A percentile compares a stretch with the other conserved stretches of the same genome.
phyloP scores from a whole-genome alignment of 371 early-diverging fungal genomes.

The Mortierella sp. region DNA sequence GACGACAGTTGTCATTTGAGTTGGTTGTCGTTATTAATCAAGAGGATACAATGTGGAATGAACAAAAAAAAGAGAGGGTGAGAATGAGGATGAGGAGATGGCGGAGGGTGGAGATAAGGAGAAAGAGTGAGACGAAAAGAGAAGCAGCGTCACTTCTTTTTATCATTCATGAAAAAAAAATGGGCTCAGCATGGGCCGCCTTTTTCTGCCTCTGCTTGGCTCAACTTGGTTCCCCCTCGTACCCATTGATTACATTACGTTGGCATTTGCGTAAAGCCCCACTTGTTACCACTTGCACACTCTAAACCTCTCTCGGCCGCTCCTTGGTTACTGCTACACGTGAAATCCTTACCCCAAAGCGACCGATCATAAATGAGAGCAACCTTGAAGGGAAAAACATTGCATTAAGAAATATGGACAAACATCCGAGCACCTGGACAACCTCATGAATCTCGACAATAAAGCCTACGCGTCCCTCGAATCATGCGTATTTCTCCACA shows the following conservation, averaged over 20 bases:
- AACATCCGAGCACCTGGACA: too few relatives aligned
- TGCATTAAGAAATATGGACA: neutral
- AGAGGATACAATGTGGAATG: neutral
- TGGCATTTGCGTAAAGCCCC: neutral
- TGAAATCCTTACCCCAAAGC: neutral
- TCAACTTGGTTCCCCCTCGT: neutral
- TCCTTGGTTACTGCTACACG: neutral
- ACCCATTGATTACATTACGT: neutral
- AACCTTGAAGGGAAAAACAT: neutral
- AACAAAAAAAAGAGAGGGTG: neutral
- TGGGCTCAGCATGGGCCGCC: neutral
- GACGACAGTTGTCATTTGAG: constrained; percentile 14
- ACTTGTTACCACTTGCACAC: too few relatives aligned
- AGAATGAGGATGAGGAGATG: neutral
- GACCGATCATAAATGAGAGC: constrained; percentile 9
- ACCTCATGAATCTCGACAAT: too few relatives aligned
- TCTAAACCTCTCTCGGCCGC: neutral
- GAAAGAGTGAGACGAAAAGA: neutral
- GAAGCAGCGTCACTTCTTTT: neutral
- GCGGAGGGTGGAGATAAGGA: neutral
- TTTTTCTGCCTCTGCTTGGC: neutral
- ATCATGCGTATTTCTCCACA: neutral
- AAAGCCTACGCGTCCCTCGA: too few relatives aligned
- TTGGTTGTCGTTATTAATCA: neutral
- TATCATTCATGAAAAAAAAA: neutral